Evolutionary conservation across 2,329 filamentous ascomycete species (phyloP), one percentile per base, ranked within the genome.

Genomic region (Verticillium klebahnii): DNA sequence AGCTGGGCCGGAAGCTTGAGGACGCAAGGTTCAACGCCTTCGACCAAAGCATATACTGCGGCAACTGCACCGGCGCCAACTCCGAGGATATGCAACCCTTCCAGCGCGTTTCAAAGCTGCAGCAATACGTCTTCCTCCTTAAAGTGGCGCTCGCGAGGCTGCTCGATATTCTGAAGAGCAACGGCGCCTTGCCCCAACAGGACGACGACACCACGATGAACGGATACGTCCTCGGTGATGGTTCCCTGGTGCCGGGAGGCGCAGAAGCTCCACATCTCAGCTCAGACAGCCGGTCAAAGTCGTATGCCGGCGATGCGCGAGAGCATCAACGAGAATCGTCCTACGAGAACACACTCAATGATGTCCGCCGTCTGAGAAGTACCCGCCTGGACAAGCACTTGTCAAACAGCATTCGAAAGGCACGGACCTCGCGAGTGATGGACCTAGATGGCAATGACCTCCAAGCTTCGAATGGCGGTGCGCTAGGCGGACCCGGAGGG

Each of bases 331-430:
- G 87, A 67, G 85, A 88, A 69, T 92, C 90, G 59, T 92, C 91
- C 32, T 95, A 98, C 72, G 94, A 98, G 78, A 96, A 93, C 77
- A 97, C 94, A 56, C 88, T 99, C 68, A 96, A 95, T 67, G 95
- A 99, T 76, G 95, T 99, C 72, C 89, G 93, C 69, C 86, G 95
- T 65, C 78, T 99, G 63, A 88, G 94, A 67, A 98, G 95, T 64
- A 98, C 94, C 25, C 89, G 95, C 34, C 89, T 98, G 72, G 94
- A 99, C 71, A 94, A 96, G 71, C 92, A 96, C 70, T 79, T 99
- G 54, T 98, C 94, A 39, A 96, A 92, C 25, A 97, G 93, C 58
- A 93, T 94, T 73, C 91, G 91, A 72, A 95, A 93, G 70, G 92
- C 94, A 57, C 86, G 95, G 67, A 92, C 92, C 31, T 98, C 95